Evolutionary conservation across 176 grass and related monocot genomes (phyloP), one percentile per base, ranked within the genome.

Genomic region (Melocanna baccifera): DNA sequence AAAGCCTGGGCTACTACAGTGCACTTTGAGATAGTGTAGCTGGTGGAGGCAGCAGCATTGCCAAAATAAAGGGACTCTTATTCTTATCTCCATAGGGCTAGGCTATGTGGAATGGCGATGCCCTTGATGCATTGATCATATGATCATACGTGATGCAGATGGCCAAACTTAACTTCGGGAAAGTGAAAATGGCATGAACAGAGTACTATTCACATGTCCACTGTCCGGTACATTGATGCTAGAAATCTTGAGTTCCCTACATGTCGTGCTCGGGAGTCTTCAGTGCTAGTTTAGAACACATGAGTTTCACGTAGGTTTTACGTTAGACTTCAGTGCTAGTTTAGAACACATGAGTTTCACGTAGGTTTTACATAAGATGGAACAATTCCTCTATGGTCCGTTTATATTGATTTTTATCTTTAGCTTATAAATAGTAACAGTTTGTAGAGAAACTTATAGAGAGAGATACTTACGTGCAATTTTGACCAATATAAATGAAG

Each of bases 31-130:
- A 29, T 47, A 8, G 57, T 86, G 88, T 86, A 86, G 66, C 84
- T 79, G 16, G 16, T 46, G 66, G 32, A 73, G 88, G 73, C 59
- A 83, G 67, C 88, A 90, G 79, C 73, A 61, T 34, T 87, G 48
- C 88, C 66, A 37, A 78, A 87, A 90, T 90, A 53, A 90, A 79
- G 88, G 84, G 62, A 41, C 69, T 81, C 48, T 34, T 23, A 51
- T 16, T 81, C 48, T 34, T 23, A 51, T 16, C 67, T 62, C 22
- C 76, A 43, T 36, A 61, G 36, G 57, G n/a, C n/a, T 78, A 86
- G 15, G 14, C 46, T 68, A 76, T 30, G 8, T 51, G 10, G 62
- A 28, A 6, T 28, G 52, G 36, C 20, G 37, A 56, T 79, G 61
- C n/a, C 41, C 75, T 39, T 62, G 58, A 69, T 67, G 64, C 76